Evolutionary conservation across 2,329 filamentous ascomycete species (phyloP).

Genomic region (Fusarium caatingaense): DNA sequence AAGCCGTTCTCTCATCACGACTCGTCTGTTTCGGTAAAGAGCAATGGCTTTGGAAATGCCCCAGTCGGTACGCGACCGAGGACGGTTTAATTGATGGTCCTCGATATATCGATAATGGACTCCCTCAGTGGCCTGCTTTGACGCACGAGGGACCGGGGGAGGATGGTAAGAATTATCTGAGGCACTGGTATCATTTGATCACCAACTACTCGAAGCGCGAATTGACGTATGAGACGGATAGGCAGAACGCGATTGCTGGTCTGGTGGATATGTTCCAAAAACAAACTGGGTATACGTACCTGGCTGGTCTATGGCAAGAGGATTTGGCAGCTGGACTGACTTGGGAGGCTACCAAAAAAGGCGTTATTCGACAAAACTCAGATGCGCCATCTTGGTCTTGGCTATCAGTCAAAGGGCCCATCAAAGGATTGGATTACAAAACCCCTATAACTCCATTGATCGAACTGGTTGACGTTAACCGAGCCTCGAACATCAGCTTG

Average conservation of each 20-base stretch:
- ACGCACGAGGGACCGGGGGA: background rate
- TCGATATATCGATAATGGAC: background rate
- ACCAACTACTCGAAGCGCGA: background rate
- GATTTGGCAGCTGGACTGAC: background rate
- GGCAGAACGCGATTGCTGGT: conserved; percentile 5
- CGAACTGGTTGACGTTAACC: background rate
- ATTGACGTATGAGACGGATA: conserved; percentile 3
- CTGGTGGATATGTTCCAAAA: background rate
- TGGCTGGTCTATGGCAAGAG: conserved; percentile 11
- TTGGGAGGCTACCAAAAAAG: conserved; percentile 1
- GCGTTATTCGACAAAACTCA: background rate
- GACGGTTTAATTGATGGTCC: background rate
- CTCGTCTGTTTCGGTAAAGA: background rate
- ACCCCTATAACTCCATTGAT: background rate
- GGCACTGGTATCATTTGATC: conserved; percentile 4
- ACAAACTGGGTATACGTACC: background rate
- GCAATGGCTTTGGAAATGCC: conserved; percentile 22
- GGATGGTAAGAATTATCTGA: background rate
- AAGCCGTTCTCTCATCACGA: conserved; percentile 1
- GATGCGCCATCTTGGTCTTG: conserved; percentile 2
- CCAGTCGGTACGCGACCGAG: conserved; percentile 2
- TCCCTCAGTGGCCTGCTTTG: background rate
- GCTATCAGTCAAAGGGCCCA: background rate
- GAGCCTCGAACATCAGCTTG: background rate
- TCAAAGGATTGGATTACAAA: background rate